Evolutionary conservation across 106 monocot species (phyloP).

Genomic region (Iris macrosiphon): DNA sequence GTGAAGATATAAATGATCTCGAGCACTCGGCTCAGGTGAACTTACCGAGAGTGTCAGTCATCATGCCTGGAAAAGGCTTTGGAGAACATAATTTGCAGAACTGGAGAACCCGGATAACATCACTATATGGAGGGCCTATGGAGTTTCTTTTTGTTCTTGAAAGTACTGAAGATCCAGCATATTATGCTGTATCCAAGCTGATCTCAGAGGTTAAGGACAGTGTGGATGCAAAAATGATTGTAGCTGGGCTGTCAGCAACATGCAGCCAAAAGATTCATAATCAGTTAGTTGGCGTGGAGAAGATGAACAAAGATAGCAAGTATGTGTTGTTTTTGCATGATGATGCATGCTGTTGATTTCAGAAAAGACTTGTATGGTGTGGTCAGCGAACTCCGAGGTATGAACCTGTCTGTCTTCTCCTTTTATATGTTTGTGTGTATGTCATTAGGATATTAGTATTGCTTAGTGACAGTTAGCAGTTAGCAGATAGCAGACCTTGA

Average conservation of each 20-base stretch:
- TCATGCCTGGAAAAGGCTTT: conserved; percentile 98
- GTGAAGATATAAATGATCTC: conserved; percentile 88
- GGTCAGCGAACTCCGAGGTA: too few species aligned
- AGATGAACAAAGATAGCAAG: too few species aligned
- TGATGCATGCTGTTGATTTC: too few species aligned
- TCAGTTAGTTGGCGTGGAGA: too few species aligned
- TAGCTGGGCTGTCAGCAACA: conserved; percentile 81
- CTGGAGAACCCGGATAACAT: conserved; percentile 99
- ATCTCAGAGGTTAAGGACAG: conserved; percentile 79
- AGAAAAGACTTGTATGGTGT: too few species aligned
- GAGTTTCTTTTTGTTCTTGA: conserved; percentile 96
- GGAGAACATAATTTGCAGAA: conserved; percentile 98
- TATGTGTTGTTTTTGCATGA: too few species aligned
- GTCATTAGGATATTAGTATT: too few species aligned
- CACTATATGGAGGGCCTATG: conserved; percentile 95
- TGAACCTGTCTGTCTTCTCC: too few species aligned
- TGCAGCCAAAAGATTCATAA: conserved; percentile 99
- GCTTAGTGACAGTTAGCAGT: too few species aligned
- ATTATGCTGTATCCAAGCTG: conserved; percentile 56
- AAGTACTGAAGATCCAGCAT: conserved; percentile 88
- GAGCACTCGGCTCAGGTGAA: conserved; percentile 85
- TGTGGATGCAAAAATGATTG: conserved; percentile 77
- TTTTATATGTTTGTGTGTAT: too few species aligned
- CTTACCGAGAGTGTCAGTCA: conserved; percentile 82
- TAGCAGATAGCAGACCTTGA: too few species aligned